Conservation (phyloP, 139 green algal genomes). For the Astrephomene gubernaculifera region DNA sequence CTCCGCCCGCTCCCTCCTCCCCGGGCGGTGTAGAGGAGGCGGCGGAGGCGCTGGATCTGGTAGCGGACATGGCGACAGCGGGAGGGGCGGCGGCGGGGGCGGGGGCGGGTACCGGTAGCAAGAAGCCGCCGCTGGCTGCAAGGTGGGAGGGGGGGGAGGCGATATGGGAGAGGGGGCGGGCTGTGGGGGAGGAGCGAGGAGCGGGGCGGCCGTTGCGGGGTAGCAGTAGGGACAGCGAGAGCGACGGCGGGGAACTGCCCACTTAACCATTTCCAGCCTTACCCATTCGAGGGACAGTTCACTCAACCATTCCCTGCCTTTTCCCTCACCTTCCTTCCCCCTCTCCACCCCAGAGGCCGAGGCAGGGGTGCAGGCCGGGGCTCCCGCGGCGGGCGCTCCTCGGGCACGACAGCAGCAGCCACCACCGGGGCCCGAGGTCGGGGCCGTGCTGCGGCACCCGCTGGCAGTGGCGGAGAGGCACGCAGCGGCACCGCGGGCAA, state of each 20-base stretch:
- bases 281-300: not conserved
- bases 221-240: too few species aligned
- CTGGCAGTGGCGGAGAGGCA: not conserved
- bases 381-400: not conserved
- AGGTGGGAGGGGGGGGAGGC: not conserved
- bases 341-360: not conserved
- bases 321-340: not conserved
- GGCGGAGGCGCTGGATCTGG: constrained; percentile 1
- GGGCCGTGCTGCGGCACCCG: not conserved
- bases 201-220: too few species aligned
- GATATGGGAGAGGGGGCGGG: too few species aligned
- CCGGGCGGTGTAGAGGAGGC: not conserved
- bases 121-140: not conserved
- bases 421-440: not conserved
- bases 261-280: not conserved
- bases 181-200: too few species aligned
- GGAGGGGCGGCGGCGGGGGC: not conserved
- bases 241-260: not conserved
- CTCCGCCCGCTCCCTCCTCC: not conserved
- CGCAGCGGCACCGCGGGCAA: not conserved
- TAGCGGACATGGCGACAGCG: constrained; percentile 5
- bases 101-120: too few species aligned
- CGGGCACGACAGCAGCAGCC: not conserved
- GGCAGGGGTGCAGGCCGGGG: not conserved
- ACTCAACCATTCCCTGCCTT: not conserved